Conservation (phyloP, 805 yeast species). For the Starmerella riodocensis region DNA sequence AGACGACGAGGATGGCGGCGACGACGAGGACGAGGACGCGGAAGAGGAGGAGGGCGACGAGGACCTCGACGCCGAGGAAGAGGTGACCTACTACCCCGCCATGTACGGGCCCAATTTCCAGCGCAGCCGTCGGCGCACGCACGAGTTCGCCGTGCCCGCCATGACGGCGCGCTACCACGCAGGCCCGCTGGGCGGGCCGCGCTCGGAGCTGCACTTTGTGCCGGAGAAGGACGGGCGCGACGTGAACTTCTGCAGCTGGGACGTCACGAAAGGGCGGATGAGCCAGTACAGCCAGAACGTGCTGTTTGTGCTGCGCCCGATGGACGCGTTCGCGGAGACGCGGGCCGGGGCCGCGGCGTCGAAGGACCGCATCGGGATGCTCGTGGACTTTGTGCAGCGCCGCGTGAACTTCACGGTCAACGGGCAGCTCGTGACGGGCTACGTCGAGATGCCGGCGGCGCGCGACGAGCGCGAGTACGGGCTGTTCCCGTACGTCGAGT, state of each 20-base stretch:
- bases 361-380: neutral
- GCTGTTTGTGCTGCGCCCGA: neutral
- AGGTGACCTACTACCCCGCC: neutral
- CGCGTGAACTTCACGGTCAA: neutral
- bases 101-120: neutral
- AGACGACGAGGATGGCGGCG: neutral
- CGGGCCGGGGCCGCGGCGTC: neutral
- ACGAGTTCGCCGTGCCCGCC: neutral
- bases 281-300: neutral
- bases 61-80: neutral
- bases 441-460: neutral
- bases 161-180: neutral
- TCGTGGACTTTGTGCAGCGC: neutral
- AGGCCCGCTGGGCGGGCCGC: neutral
- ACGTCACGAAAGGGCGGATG: neutral
- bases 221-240: neutral
- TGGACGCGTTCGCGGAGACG: neutral
- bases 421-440: neutral
- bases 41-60: neutral
- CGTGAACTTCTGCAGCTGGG: neutral
- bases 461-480: neutral
- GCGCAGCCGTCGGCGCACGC: neutral
- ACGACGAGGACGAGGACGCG: neutral
- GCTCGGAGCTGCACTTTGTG: neutral
- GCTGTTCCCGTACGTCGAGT: conserved; percentile 2